Base-by-base conservation (phyloP, 495 filamentous ascomycete genomes). In the Xylaria palmicola region DNA sequence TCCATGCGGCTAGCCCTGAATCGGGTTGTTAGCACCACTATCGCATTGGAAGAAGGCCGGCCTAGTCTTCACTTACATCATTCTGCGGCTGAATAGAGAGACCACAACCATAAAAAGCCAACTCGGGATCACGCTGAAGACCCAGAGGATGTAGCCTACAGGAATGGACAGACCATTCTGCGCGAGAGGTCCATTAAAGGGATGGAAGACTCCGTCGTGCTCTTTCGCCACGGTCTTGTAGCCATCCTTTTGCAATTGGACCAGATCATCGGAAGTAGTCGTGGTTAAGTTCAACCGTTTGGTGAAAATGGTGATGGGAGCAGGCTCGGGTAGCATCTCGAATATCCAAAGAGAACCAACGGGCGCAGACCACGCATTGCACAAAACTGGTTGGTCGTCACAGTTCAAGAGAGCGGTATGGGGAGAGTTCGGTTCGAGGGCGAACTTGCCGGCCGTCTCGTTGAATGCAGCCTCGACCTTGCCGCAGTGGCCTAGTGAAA, bases 161-260 rank as follows among this genome's bases (percentile, higher is more conserved):
- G 88, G 85, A 30, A 87, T 75, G 15, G 81, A 75, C 54, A 96
- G 68, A 37, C 84, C 81, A 57, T 82, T 79, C 75, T 90, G 68
- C 34, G 87, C 88, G 37, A 95, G 70, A 66, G 74, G 75, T 55
- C 92, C 89, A 68, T 92, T 85, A 55, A 90, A 89, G 29, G 92
- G 92, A 74, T 97, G 91, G 72, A 91, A 88, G 40, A 78, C 76
- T 43, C 91, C 89, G 62, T 92, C 87, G 71, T 90, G 88, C 17
- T 80, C 73, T 27, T 78, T 62, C 30, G 77, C 65, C 20, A 75
- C 71, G 68, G 83, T 72, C 67, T 82, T 79, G 65, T 83, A 89
- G 32, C 71, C 83, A 70, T 89, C 85, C 66, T 86, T 79, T 63
- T 88, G 84, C 32, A 93, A 76, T 62, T 86, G 72, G 59, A 85